Conservation (phyloP, 352 stramenopile species). For the Phytopythium cucurbitacearum region DNA sequence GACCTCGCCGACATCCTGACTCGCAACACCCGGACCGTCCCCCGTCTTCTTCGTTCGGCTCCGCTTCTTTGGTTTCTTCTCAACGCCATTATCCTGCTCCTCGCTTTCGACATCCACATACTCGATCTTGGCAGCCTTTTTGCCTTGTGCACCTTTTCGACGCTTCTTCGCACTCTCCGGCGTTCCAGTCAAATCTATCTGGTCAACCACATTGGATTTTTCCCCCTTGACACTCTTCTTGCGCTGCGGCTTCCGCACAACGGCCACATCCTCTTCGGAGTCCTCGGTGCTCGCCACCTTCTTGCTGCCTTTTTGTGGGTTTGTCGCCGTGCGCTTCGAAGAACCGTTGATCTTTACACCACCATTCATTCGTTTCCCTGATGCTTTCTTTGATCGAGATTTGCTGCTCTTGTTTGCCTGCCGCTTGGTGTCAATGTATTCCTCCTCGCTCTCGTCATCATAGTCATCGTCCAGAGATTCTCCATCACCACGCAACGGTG, state of each 20-base stretch:
- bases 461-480: constrained; percentile 15
- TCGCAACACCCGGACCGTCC: background rate
- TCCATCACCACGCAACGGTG: background rate
- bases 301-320: background rate
- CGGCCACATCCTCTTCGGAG: constrained; percentile 1
- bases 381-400: too few species aligned
- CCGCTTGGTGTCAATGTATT: too few species aligned
- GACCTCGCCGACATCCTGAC: too few species aligned
- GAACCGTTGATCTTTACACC: too few species aligned
- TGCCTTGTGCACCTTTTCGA: constrained; percentile 1
- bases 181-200: constrained; percentile 25
- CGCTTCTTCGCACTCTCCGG: constrained; percentile 19
- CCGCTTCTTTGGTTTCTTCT: background rate
- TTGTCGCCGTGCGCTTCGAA: too few species aligned
- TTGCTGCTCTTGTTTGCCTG: too few species aligned
- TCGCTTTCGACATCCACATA: constrained; percentile 5
- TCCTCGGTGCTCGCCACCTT: background rate
- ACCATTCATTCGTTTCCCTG: too few species aligned
- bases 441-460: constrained; percentile 10
- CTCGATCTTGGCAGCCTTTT: constrained; percentile 9
- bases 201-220: constrained; percentile 1
- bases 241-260: background rate
- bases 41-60: background rate
- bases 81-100: constrained; percentile 13
- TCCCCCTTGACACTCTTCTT: background rate